These are phyloP conservation scores for Pyricularia sp. DNA, from an alignment of 2,329 filamentous ascomycete genomes.

Conservation along the genomic window DNA sequence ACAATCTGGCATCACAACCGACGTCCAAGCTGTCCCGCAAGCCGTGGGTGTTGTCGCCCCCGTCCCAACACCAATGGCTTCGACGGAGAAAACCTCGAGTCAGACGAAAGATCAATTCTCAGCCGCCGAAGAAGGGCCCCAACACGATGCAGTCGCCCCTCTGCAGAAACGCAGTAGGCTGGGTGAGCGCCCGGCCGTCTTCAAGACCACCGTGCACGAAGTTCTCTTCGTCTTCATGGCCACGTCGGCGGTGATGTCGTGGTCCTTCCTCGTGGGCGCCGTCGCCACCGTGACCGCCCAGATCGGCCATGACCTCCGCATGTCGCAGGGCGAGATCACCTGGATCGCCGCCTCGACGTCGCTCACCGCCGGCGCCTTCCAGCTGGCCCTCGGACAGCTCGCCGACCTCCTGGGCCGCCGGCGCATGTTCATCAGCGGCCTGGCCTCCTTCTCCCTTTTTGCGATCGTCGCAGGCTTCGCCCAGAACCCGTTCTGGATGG, in stretches of 20 bases:
- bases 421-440: constrained; percentile 47
- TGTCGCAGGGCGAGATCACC: constrained; percentile 57
- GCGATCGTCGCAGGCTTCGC: constrained; percentile 51
- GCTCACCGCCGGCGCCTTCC: constrained; percentile 54
- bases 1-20: background rate
- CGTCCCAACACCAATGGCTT: background rate
- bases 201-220: constrained; percentile 53
- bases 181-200: constrained; percentile 43
- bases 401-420: constrained; percentile 60
- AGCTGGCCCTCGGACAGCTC: constrained; percentile 56
- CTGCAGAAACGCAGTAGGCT: constrained; percentile 7
- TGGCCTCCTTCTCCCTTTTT: constrained; percentile 49
- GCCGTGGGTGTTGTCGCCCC: background rate
- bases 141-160: background rate
- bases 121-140: background rate
- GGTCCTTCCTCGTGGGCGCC: constrained; percentile 47
- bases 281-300: constrained; percentile 54
- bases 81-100: background rate
- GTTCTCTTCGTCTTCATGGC: constrained; percentile 55
- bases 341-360: constrained; percentile 58
- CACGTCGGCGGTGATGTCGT: constrained; percentile 57
- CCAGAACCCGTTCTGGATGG: constrained; percentile 46
- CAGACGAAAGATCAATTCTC: background rate
- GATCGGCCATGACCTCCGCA: constrained; percentile 48
- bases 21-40: background rate